A percentile compares a stretch with the other conserved stretches of the same genome.
phyloP scores from a whole-genome alignment of 2,329 filamentous ascomycete genomes.

The Fusarium redolens region DNA sequence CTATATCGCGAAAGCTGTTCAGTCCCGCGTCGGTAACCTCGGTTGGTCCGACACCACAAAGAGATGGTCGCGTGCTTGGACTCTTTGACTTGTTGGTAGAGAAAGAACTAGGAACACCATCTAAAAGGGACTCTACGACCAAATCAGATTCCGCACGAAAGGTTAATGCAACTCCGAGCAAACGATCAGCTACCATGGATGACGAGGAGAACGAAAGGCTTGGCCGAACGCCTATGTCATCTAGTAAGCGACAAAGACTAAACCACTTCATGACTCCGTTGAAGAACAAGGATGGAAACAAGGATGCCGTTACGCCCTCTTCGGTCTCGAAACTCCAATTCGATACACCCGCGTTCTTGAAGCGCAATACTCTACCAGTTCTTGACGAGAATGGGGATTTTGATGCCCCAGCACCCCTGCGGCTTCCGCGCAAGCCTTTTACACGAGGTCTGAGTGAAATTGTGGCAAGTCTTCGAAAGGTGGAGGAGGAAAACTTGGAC shows the following conservation, averaged over 20 bases:
- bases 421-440: slow-evolving; percentile 70
- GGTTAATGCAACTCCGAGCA: slow-evolving; percentile 60
- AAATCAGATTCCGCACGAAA: slow-evolving; percentile 36
- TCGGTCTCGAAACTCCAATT: slow-evolving; percentile 69
- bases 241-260: slow-evolving; percentile 70
- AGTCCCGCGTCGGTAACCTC: slow-evolving; percentile 68
- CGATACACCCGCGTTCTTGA: slow-evolving; percentile 78
- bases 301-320: slow-evolving; percentile 57
- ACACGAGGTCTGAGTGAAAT: slow-evolving; percentile 79
- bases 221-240: slow-evolving; percentile 63
- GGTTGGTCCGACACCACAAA: slow-evolving; percentile 83
- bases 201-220: slow-evolving; percentile 49
- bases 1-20: slow-evolving; percentile 68
- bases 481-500: slow-evolving; percentile 76
- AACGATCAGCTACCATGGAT: slow-evolving; percentile 49
- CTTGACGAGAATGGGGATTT: slow-evolving; percentile 68
- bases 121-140: slow-evolving; percentile 50
- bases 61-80: slow-evolving; percentile 80
- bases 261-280: slow-evolving; percentile 75
- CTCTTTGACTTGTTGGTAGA: slow-evolving; percentile 77
- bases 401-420: slow-evolving; percentile 60
- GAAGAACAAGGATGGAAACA: slow-evolving; percentile 58
- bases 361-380: slow-evolving; percentile 58
- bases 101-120: slow-evolving; percentile 61
- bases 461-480: slow-evolving; percentile 74